A percentile compares a stretch with the other conserved stretches of the same genome.
phyloP scores from a whole-genome alignment of 345 rosid species.

The Durio zibethinus region DNA sequence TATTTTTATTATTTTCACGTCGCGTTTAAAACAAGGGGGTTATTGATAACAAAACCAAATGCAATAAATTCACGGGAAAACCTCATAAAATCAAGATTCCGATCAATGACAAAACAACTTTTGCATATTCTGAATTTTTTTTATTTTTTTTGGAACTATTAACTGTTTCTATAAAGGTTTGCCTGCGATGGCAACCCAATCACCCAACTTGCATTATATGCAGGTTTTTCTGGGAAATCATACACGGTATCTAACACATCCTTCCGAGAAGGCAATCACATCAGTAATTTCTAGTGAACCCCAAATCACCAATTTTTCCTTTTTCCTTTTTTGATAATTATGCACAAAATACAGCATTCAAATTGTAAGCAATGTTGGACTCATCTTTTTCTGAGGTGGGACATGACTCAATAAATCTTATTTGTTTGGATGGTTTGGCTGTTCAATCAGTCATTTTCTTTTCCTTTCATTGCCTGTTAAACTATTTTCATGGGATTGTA shows the following conservation, averaged over 20 bases:
- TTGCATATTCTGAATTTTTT: slow-evolving; percentile 6
- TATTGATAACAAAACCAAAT: not conserved
- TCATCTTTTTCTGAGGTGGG: slow-evolving; percentile 19
- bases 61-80: not conserved
- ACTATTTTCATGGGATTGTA: slow-evolving; percentile 19
- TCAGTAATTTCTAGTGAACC: slow-evolving; percentile 6
- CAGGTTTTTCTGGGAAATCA: not conserved
- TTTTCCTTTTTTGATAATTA: not conserved
- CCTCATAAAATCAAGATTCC: not conserved
- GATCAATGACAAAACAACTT: not conserved
- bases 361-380: not conserved
- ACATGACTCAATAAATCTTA: slow-evolving; percentile 27
- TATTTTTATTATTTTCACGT: no score
- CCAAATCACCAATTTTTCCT: no score
- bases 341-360: not conserved
- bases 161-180: not conserved
- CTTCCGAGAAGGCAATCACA: slow-evolving; percentile 24
- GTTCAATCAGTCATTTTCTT: slow-evolving; percentile 27
- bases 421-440: slow-evolving; percentile 19
- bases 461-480: not conserved
- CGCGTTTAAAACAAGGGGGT: no score
- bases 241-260: not conserved
- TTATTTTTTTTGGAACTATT: not conserved
- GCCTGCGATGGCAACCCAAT: not conserved
- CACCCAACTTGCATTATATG: not conserved